These are phyloP conservation scores for Aspergillus jensenii DNA, from an alignment of 2,329 filamentous ascomycete species.

Conservation along the genomic window DNA sequence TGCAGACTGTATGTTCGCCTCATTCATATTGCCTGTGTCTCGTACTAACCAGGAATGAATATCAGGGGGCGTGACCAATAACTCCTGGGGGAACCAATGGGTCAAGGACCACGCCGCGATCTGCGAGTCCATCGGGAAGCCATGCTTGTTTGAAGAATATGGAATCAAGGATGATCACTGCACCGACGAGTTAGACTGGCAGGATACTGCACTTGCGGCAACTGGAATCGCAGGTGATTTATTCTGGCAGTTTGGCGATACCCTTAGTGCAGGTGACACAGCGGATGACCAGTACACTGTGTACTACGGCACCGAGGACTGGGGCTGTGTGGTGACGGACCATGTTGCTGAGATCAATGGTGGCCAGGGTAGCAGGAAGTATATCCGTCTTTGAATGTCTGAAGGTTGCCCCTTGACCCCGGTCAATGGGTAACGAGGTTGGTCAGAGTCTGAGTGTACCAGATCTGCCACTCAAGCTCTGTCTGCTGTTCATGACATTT, in stretches of 20 bases:
- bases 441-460: no score
- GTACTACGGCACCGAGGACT: constrained; percentile 31
- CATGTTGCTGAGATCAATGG: constrained; percentile 16
- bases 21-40: background rate
- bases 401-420: no score
- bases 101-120: constrained; percentile 47
- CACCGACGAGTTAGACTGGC: constrained; percentile 32
- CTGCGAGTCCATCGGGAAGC: constrained; percentile 38
- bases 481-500: no score
- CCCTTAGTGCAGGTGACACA: constrained; percentile 28
- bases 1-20: constrained; percentile 35
- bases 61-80: constrained; percentile 35
- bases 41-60: background rate
- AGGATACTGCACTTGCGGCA: constrained; percentile 32
- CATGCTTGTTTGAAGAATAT: constrained; percentile 45
- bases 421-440: no score
- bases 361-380: no score
- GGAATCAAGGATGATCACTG: constrained; percentile 30
- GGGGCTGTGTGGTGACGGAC: constrained; percentile 31
- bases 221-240: constrained; percentile 37
- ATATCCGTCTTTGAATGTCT: no score
- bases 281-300: constrained; percentile 32
- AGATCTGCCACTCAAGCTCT: no score
- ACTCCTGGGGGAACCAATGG: constrained; percentile 48
- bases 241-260: constrained; percentile 41